Percentiles rank a stretch among this genome's conserved stretches.
phyloP scores from a whole-genome alignment of 129 eudicot genomes.

The Smallanthus sonchifolius region DNA sequence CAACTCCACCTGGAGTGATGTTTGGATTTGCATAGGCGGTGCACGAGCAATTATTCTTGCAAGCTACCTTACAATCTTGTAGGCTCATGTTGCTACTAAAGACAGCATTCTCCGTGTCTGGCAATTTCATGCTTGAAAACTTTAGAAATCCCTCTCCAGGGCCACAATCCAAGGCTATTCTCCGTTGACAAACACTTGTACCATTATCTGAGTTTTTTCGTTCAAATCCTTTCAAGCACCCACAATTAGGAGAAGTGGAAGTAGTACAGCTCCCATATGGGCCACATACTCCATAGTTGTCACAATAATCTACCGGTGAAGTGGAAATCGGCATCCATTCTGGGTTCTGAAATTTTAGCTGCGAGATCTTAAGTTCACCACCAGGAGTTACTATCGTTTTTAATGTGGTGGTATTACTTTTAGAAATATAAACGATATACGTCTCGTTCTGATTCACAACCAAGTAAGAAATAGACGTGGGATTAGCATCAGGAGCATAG shows the following conservation, averaged over 20 bases:
- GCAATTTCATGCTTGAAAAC: no score
- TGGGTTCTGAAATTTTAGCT: not conserved
- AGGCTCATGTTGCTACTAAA: no score
- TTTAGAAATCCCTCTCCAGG: no score
- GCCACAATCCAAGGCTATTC: not conserved
- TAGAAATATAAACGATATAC: not conserved
- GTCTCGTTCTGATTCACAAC: conserved; percentile 7
- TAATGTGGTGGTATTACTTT: not conserved
- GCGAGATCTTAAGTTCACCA: conserved; percentile 1
- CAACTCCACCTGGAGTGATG: no score
- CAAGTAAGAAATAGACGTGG: not conserved
- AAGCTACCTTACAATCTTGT: no score
- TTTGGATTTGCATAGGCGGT: no score
- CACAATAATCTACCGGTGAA: no score
- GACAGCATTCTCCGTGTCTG: no score
- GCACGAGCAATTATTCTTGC: no score
- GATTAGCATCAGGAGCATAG: not conserved
- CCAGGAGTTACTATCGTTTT: not conserved
- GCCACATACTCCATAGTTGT: not conserved
- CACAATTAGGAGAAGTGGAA: conserved; percentile 5
- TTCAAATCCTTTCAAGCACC: no score
- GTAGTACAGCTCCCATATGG: conserved; percentile 23
- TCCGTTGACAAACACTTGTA: no score
- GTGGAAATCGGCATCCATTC: not conserved
- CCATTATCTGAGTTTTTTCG: no score